phyloP scores from a whole-genome alignment of 164 flowering plant genomes.

The Vitis rotundifolia region DNA sequence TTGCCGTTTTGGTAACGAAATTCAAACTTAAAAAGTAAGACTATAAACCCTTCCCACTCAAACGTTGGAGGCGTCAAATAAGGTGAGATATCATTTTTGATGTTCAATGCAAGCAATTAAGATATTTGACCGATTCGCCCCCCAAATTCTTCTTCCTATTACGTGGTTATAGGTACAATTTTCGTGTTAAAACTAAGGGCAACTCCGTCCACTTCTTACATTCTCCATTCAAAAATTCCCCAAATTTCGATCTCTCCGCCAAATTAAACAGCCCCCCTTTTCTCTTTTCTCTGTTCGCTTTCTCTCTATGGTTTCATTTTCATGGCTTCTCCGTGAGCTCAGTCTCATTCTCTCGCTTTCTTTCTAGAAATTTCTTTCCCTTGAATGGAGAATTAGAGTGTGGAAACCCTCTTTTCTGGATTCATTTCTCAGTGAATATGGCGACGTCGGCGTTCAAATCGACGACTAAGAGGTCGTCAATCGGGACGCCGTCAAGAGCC shows the following conservation, averaged over 20 bases:
- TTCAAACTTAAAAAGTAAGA: no score
- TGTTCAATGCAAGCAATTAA: no score
- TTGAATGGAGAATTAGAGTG: background rate
- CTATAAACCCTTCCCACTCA: no score
- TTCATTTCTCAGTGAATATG: slow-evolving; percentile 19
- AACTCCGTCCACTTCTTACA: slow-evolving; percentile 1
- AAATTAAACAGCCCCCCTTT: slow-evolving; percentile 4
- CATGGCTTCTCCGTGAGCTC: background rate
- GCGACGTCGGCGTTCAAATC: slow-evolving; percentile 89
- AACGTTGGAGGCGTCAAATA: no score
- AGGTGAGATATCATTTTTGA: no score
- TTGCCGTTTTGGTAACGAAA: no score
- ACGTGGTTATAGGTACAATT: no score
- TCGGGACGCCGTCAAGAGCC: slow-evolving; percentile 25
- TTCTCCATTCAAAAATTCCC: slow-evolving; percentile 8
- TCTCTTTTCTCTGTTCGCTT: slow-evolving; percentile 1
- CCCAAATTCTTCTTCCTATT: no score
- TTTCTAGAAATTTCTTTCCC: background rate
- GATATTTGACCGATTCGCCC: background rate
- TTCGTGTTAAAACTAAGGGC: background rate
- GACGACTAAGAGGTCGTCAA: slow-evolving; percentile 58
- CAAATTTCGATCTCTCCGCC: slow-evolving; percentile 47
- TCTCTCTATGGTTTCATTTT: background rate
- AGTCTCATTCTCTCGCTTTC: slow-evolving; percentile 1
- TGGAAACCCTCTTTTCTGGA: slow-evolving; percentile 13